These are phyloP conservation scores for Bolboschoenoplectus hybrid DNA, from an alignment of 202 grass and related monocot species.

Conservation along the genomic window DNA sequence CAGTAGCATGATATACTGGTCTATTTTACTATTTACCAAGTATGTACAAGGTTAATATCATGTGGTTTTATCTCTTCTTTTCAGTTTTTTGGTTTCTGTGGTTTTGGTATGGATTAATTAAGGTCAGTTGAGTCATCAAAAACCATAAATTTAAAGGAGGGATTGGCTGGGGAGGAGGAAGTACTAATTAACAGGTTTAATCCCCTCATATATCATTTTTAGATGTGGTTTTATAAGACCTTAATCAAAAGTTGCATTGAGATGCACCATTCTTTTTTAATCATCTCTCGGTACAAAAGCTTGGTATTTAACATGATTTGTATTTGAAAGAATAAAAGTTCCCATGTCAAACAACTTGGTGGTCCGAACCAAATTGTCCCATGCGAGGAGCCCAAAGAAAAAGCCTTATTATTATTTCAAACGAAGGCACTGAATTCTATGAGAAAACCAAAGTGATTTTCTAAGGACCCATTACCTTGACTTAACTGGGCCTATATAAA, in stretches of 20 bases:
- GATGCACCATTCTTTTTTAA: too few species aligned
- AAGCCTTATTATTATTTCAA: not conserved
- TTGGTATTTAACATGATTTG: not conserved
- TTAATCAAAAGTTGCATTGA: too few species aligned
- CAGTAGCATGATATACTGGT: not conserved
- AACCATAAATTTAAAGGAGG: too few species aligned
- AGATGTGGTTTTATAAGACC: too few species aligned
- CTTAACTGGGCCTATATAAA: slow-evolving; percentile 20
- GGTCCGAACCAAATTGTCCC: slow-evolving; percentile 5
- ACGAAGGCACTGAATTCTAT: slow-evolving; percentile 23
- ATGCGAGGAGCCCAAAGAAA: not conserved
- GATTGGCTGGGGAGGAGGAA: too few species aligned
- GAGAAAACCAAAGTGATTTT: slow-evolving; percentile 21
- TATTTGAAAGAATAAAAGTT: not conserved
- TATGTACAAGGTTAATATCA: not conserved
- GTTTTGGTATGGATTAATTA: too few species aligned
- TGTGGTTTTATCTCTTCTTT: not conserved
- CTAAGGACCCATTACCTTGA: slow-evolving; percentile 27
- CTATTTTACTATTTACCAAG: not conserved
- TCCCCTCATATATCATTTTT: too few species aligned
- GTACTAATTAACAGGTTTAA: too few species aligned
- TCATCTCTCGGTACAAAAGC: too few species aligned
- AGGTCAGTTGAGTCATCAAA: too few species aligned
- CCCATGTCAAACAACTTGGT: not conserved
- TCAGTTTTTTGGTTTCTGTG: not conserved